phyloP scores from a whole-genome alignment of 192 early-diverging fungal species.

The Phycomyces blakesleeanus region DNA sequence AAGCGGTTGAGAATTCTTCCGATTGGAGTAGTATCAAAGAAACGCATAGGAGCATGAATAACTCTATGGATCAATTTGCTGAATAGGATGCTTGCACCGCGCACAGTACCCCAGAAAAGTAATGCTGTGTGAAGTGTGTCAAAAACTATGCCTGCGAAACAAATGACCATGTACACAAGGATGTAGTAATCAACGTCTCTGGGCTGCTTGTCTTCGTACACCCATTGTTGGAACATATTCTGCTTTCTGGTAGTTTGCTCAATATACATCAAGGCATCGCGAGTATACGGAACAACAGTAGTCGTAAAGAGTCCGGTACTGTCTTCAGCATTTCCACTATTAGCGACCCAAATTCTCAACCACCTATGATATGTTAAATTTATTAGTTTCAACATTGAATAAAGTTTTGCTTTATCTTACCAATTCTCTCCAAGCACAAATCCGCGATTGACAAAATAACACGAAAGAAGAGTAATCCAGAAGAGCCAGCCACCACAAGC shows the following conservation, averaged over 20 bases:
- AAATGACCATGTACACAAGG: constrained; percentile 31
- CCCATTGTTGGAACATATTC: constrained; percentile 8
- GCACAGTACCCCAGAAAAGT: constrained; percentile 44
- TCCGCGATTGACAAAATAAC: constrained; percentile 36
- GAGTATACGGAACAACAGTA: background rate
- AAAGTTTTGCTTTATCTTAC: too few species aligned
- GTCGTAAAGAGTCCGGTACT: background rate
- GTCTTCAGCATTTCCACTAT: background rate
- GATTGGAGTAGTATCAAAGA: constrained; percentile 89
- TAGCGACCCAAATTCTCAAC: constrained; percentile 18
- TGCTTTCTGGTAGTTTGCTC: background rate
- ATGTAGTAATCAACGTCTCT: constrained; percentile 41
- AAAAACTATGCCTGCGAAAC: constrained; percentile 30
- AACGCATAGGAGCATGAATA: constrained; percentile 70
- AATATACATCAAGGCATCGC: background rate
- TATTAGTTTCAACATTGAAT: too few species aligned
- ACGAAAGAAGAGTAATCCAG: constrained; percentile 47
- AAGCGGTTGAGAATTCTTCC: constrained; percentile 82
- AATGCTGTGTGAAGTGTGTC: constrained; percentile 36
- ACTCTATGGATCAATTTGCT: constrained; percentile 49
- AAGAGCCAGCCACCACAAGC: constrained; percentile 53
- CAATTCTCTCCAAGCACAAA: constrained; percentile 43
- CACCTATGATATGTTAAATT: background rate
- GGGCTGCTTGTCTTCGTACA: constrained; percentile 2
- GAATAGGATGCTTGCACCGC: constrained; percentile 58